Evolutionary conservation across 192 early-diverging fungal genomes (phyloP).

Genomic region (Coemansia sp.): DNA sequence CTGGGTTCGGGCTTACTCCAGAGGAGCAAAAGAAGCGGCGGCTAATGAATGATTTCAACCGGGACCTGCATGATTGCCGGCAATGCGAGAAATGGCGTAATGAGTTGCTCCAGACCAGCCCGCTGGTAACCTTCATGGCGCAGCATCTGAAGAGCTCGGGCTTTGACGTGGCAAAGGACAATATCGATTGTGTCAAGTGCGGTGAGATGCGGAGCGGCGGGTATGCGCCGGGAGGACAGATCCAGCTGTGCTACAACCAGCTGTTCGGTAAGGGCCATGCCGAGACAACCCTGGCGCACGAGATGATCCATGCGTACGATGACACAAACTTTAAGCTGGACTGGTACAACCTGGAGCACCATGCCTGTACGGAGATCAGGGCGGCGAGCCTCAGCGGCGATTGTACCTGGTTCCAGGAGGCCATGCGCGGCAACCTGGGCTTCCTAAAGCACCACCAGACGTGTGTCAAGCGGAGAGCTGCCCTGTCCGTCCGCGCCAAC

Average conservation of each 20-base stretch:
- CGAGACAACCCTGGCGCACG: slow-evolving; percentile 92
- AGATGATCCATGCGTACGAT: slow-evolving; percentile 83
- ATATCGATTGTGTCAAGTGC: slow-evolving; percentile 79
- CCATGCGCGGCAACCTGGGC: slow-evolving; percentile 58
- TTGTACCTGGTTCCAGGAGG: slow-evolving; percentile 65
- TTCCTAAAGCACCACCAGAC: slow-evolving; percentile 76
- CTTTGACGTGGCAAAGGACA: slow-evolving; percentile 50
- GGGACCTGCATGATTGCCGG: slow-evolving; percentile 51
- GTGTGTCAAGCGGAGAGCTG: slow-evolving; percentile 84
- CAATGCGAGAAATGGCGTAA: slow-evolving; percentile 75
- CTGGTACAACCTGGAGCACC: slow-evolving; percentile 69
- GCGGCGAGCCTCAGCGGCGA: slow-evolving; percentile 77
- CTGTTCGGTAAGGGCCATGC: slow-evolving; percentile 72
- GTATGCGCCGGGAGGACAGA: slow-evolving; percentile 69
- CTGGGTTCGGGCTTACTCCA: slow-evolving; percentile 55
- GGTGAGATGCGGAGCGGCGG: slow-evolving; percentile 79
- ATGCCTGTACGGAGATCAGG: slow-evolving; percentile 76
- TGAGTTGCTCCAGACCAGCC: slow-evolving; percentile 62
- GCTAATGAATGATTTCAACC: slow-evolving; percentile 37
- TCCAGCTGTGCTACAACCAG: slow-evolving; percentile 84
- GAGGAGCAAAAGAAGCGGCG: slow-evolving; percentile 38
- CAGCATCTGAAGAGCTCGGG: slow-evolving; percentile 67
- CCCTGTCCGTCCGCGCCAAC: slow-evolving; percentile 69
- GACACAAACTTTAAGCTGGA: slow-evolving; percentile 67
- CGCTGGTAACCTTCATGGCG: slow-evolving; percentile 86